These are phyloP conservation scores for Piromyces sp. DNA, from an alignment of 192 early-diverging fungal species.

Conservation along the genomic window DNA sequence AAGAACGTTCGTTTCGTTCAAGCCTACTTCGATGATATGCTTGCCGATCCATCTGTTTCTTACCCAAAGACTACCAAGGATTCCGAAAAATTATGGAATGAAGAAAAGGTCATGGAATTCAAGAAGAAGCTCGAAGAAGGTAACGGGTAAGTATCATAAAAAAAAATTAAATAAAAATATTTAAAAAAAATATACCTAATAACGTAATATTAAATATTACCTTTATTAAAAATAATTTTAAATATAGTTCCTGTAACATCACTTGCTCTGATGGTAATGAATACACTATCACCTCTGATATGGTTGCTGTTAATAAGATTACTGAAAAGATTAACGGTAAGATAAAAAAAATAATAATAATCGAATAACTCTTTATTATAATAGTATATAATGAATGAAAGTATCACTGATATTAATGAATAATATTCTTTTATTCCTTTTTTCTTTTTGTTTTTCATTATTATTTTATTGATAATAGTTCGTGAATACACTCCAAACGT, in stretches of 20 bases:
- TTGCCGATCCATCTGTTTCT: constrained; percentile 13
- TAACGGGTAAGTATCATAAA: constrained; percentile 4
- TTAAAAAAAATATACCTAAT: too few relatives aligned
- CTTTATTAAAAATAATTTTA: too few relatives aligned
- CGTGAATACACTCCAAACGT: constrained; percentile 96
- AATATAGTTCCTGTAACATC: constrained; percentile 24
- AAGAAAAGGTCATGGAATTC: constrained; percentile 32
- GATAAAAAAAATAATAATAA: too few relatives aligned
- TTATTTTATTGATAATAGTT: too few relatives aligned
- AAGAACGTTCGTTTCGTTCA: constrained; percentile 77
- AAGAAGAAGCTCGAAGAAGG: constrained; percentile 24
- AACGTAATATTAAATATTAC: too few relatives aligned
- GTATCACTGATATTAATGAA: too few relatives aligned
- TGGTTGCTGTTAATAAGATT: constrained; percentile 20
- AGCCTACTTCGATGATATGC: constrained; percentile 41
- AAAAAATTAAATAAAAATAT: too few relatives aligned
- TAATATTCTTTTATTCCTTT: neutral
- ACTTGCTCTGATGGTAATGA: constrained; percentile 37
- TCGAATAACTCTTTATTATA: too few relatives aligned
- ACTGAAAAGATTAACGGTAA: constrained; percentile 28
- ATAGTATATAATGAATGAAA: too few relatives aligned
- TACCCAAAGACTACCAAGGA: constrained; percentile 3
- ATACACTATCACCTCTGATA: constrained; percentile 41
- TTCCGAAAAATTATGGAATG: constrained; percentile 18
- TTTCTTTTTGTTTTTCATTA: neutral